Percentiles rank a stretch among this genome's conserved stretches.
phyloP scores from a whole-genome alignment of 371 early-diverging fungal genomes.

The Catenaria anguillulae region DNA sequence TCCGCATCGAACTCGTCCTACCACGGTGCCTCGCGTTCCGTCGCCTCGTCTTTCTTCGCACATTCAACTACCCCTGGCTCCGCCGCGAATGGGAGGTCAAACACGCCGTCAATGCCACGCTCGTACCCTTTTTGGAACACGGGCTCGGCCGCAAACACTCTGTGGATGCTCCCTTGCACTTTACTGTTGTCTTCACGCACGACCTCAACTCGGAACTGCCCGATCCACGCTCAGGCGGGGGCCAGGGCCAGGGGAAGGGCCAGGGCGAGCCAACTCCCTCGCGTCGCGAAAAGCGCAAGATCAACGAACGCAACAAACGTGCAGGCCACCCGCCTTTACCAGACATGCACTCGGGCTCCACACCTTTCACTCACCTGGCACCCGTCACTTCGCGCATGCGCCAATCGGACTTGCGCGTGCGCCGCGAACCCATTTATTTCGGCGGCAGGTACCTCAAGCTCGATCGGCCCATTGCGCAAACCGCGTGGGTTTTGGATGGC shows the following conservation, averaged over 20 bases:
- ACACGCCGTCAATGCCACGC: not conserved
- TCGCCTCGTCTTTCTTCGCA: not conserved
- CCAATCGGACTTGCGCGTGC: slow-evolving; percentile 21
- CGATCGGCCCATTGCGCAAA: slow-evolving; percentile 67
- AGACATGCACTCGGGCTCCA: not conserved
- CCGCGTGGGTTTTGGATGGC: slow-evolving; percentile 66
- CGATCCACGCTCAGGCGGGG: not conserved
- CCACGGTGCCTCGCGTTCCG: not conserved
- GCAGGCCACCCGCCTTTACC: not conserved
- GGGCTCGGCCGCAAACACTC: not conserved
- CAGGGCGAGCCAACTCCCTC: too few relatives aligned
- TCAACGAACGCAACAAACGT: not conserved
- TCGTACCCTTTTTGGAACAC: not conserved
- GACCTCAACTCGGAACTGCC: not conserved
- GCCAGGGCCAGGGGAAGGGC: not conserved
- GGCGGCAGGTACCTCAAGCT: slow-evolving; percentile 74
- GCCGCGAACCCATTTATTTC: slow-evolving; percentile 33
- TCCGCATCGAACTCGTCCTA: not conserved
- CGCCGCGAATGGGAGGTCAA: not conserved
- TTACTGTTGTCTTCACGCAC: not conserved
- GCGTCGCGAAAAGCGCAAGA: not conserved
- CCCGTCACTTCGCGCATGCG: not conserved
- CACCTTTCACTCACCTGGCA: not conserved
- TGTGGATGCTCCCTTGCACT: not conserved
- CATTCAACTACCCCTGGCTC: not conserved